Percentiles rank a stretch among this genome's conserved stretches.
Conservation (phyloP, 208 protist genomes). For the Trypanosoma scelopori region DNA sequence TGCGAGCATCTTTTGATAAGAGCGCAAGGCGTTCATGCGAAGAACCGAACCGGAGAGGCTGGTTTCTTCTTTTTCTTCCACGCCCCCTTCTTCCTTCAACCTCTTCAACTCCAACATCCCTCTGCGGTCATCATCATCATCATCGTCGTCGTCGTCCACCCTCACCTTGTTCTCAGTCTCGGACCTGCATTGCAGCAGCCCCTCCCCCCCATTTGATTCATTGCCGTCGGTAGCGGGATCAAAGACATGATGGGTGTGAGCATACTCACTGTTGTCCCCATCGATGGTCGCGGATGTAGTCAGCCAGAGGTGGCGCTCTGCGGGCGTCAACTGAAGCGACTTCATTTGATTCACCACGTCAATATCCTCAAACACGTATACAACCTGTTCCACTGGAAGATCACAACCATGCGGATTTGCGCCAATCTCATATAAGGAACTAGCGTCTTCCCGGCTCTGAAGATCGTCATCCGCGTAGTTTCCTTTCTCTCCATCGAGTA, state of each 20-base stretch:
- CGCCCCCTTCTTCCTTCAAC: slow-evolving; percentile 2
- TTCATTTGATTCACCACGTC: slow-evolving; percentile 49
- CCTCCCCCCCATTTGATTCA: too few relatives aligned
- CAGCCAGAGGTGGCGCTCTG: neutral
- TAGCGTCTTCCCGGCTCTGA: neutral
- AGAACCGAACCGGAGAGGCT: neutral
- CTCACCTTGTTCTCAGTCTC: too few relatives aligned
- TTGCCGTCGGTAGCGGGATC: too few relatives aligned
- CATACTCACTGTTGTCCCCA: neutral
- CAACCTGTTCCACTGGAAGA: slow-evolving; percentile 46
- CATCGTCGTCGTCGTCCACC: too few relatives aligned
- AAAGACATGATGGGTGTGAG: neutral
- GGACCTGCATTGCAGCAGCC: too few relatives aligned
- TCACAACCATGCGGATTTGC: slow-evolving; percentile 2
- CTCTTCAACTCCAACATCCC: too few relatives aligned
- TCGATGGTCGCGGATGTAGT: neutral
- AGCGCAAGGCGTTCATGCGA: neutral
- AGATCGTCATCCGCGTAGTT: slow-evolving; percentile 1
- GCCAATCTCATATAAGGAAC: neutral
- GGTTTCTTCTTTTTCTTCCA: slow-evolving; percentile 8
- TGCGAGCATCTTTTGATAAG: slow-evolving; percentile 25
- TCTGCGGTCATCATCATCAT: too few relatives aligned
- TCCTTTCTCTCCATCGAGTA: slow-evolving; percentile 13
- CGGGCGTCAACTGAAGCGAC: slow-evolving; percentile 11
- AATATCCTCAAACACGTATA: slow-evolving; percentile 87